Percentiles rank a stretch among this genome's conserved stretches.
Conservation (phyloP, 495 filamentous ascomycete species). For the Tuber aestivum region DNA sequence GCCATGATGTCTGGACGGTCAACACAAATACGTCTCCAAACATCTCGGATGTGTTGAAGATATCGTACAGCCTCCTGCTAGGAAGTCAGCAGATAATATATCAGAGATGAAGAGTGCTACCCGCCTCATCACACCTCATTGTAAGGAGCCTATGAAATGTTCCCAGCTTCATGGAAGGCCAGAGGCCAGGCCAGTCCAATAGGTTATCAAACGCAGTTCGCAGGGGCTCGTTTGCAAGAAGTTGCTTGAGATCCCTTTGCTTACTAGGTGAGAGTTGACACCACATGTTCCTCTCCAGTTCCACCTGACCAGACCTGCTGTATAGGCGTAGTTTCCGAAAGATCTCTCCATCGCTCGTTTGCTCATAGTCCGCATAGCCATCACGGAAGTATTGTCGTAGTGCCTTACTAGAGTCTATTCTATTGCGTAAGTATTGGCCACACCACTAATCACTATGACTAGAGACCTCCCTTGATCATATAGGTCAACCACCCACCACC, state of each 20-base stretch:
- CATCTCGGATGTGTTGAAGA: conserved; percentile 13
- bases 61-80: conserved; percentile 19
- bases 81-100: background rate
- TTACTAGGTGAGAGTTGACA: conserved; percentile 18
- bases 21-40: conserved; percentile 13
- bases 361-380: conserved; percentile 12
- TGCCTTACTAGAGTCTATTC: background rate
- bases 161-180: conserved; percentile 16
- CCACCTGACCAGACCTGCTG: conserved; percentile 7
- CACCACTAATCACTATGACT: background rate
- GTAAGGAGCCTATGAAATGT: conserved; percentile 20
- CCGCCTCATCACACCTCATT: conserved; percentile 14
- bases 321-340: conserved; percentile 19
- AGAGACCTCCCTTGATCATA: conserved; percentile 4
- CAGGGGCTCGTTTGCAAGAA: conserved; percentile 1
- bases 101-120: rapidly evolving
- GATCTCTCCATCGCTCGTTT: conserved; percentile 22
- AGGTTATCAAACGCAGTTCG: conserved; percentile 14
- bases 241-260: conserved; percentile 15
- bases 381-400: conserved; percentile 5
- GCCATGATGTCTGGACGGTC: background rate
- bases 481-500: conserved; percentile 13
- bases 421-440: background rate
- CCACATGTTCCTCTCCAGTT: conserved; percentile 15
- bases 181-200: conserved; percentile 11